A percentile compares a stretch with the other conserved stretches of the same genome.
Evolutionary conservation across 2,329 filamentous ascomycete species (phyloP).

Genomic region (Diaporthe velutina): DNA sequence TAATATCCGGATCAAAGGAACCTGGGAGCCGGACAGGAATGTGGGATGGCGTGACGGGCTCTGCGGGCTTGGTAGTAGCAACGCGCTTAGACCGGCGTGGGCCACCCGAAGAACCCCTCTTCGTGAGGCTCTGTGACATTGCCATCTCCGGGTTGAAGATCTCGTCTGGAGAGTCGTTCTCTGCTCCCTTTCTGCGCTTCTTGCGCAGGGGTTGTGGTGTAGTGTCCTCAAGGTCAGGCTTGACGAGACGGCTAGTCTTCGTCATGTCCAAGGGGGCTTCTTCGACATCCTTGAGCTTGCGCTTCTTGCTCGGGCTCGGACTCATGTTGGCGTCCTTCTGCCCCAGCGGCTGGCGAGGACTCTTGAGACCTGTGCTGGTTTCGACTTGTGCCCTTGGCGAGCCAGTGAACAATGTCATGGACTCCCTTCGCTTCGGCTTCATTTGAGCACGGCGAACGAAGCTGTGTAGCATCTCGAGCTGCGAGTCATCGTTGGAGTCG

Average conservation of each 20-base stretch:
- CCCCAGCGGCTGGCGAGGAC: constrained; percentile 48
- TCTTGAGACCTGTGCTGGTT: constrained; percentile 36
- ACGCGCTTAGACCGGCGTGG: constrained; percentile 35
- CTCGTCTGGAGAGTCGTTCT: constrained; percentile 42
- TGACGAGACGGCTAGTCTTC: constrained; percentile 41
- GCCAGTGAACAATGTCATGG: constrained; percentile 46
- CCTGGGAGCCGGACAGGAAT: constrained; percentile 50
- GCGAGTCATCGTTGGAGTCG: constrained; percentile 48
- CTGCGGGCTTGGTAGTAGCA: constrained; percentile 43
- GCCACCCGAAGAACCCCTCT: constrained; percentile 12
- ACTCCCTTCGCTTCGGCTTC: constrained; percentile 46
- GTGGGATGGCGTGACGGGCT: constrained; percentile 46
- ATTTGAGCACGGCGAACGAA: constrained; percentile 50
- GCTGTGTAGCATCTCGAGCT: constrained; percentile 50
- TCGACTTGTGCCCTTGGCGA: constrained; percentile 46
- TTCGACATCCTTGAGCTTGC: constrained; percentile 47
- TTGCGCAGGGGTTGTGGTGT: constrained; percentile 48
- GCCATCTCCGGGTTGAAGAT: constrained; percentile 46
- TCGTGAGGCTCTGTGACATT: constrained; percentile 32
- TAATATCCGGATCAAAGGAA: constrained; percentile 44
- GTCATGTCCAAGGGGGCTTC: constrained; percentile 39
- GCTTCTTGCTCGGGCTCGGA: constrained; percentile 54
- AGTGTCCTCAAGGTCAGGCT: constrained; percentile 44
- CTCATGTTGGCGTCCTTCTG: constrained; percentile 53
- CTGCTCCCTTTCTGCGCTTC: constrained; percentile 46